Conservation (phyloP, 495 filamentous ascomycete genomes). For the Tuber borchii region DNA sequence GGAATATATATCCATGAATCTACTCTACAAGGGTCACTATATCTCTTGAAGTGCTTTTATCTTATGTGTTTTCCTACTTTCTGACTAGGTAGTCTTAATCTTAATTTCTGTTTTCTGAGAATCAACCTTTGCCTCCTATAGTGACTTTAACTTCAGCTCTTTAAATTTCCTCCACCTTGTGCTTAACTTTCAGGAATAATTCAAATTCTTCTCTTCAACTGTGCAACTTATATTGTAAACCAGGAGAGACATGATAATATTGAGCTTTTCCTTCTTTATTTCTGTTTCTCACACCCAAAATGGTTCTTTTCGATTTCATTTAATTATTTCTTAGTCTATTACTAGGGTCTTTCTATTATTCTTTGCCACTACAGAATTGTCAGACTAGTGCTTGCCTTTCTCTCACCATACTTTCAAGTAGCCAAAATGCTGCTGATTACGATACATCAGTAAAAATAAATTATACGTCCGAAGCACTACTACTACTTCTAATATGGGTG, state of each 20-base stretch:
- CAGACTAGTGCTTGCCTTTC: background rate
- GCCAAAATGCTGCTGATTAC: too few species aligned
- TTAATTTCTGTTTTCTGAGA: too few species aligned
- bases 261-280: background rate
- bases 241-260: background rate
- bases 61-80: conserved; percentile 4
- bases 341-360: background rate
- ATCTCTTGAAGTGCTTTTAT: background rate
- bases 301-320: background rate
- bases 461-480: too few species aligned
- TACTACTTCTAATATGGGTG: too few species aligned
- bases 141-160: too few species aligned
- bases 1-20: conserved; percentile 9
- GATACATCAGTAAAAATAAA: too few species aligned
- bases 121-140: too few species aligned
- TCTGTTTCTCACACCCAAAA: background rate
- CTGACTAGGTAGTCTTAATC: background rate
- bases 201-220: background rate
- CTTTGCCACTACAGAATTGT: conserved; percentile 2
- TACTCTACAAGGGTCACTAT: background rate
- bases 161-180: background rate
- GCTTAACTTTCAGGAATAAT: background rate
- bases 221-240: background rate
- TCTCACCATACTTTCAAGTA: background rate
- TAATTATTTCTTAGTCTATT: conserved; percentile 5